These are phyloP conservation scores for Carnegiea gigantea DNA, from an alignment of 179 eudicot species.

Conservation along the genomic window DNA sequence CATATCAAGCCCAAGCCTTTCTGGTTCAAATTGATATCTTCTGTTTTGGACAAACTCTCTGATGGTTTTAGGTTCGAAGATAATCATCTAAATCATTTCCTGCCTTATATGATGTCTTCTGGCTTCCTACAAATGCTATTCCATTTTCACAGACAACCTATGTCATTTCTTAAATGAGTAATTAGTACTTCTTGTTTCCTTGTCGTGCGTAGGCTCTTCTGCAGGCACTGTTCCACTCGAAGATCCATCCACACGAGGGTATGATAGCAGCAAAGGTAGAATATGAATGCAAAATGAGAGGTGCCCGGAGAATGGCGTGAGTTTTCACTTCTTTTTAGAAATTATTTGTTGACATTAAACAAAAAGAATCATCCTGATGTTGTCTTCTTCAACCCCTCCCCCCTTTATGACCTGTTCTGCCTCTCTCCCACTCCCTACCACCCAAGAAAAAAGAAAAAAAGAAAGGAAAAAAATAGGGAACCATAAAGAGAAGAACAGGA, in stretches of 20 bases:
- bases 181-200: slow-evolving; percentile 16
- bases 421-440: background rate
- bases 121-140: background rate
- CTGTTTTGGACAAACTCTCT: background rate
- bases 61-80: background rate
- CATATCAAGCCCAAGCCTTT: background rate
- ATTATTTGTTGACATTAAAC: slow-evolving; percentile 10
- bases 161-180: background rate
- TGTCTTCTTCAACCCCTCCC: background rate
- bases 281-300: slow-evolving; percentile 93
- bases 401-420: background rate
- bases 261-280: slow-evolving; percentile 91
- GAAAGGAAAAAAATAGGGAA: background rate
- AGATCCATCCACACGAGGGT: slow-evolving; percentile 66
- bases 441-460: background rate
- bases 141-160: background rate
- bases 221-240: slow-evolving; percentile 78
- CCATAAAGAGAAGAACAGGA: background rate
- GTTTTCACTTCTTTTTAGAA: slow-evolving; percentile 26
- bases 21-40: background rate
- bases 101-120: background rate
- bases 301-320: slow-evolving; percentile 99
- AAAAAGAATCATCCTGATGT: background rate
- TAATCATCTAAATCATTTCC: background rate
- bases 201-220: slow-evolving; percentile 64